Conservation (phyloP, 2,329 filamentous ascomycete genomes). For the Monosporascus sp. region DNA sequence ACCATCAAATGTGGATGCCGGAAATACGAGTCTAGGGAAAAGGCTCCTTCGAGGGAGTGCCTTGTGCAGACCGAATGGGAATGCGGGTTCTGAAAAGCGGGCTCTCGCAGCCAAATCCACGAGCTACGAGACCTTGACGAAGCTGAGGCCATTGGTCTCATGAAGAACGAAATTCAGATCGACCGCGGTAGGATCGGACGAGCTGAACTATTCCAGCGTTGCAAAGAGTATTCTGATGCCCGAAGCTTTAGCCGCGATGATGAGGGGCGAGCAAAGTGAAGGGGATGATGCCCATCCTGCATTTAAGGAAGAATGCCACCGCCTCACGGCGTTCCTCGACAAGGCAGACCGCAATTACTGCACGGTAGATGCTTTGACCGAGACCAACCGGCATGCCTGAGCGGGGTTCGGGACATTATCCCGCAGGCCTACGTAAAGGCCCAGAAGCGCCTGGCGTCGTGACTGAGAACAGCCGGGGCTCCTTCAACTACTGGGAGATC, state of each 20-base stretch:
- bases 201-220: too few relatives aligned
- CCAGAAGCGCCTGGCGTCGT: too few relatives aligned
- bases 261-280: conserved; percentile 25
- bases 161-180: too few relatives aligned
- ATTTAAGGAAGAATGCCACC: conserved; percentile 52
- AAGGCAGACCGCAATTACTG: conserved; percentile 55
- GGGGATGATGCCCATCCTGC: conserved; percentile 29
- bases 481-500: too few relatives aligned
- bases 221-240: conserved; percentile 35
- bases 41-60: not conserved
- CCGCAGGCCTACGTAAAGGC: too few relatives aligned
- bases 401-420: conserved; percentile 1
- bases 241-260: conserved; percentile 30
- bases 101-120: too few relatives aligned
- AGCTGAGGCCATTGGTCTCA: too few relatives aligned
- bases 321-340: conserved; percentile 59
- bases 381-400: conserved; percentile 29
- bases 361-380: conserved; percentile 43
- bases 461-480: too few relatives aligned
- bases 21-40: conserved; percentile 9
- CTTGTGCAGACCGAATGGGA: not conserved
- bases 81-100: not conserved
- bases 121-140: too few relatives aligned
- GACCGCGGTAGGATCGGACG: too few relatives aligned
- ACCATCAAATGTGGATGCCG: conserved; percentile 22